phyloP scores from a whole-genome alignment of 129 eudicot species.

The Flaveria trinervia region DNA sequence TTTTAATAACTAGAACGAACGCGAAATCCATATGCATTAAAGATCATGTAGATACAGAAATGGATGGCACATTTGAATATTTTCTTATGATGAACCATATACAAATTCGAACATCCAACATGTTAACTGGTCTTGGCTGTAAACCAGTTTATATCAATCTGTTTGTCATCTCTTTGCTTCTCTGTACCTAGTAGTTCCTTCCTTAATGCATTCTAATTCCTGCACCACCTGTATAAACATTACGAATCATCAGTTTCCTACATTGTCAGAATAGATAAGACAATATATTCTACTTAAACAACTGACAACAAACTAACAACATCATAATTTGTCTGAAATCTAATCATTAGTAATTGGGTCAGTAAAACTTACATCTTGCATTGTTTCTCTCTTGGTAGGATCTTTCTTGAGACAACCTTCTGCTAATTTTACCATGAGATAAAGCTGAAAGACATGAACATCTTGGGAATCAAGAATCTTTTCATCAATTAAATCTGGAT shows the following conservation, averaged over 20 bases:
- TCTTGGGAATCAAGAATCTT: slow-evolving; percentile 57
- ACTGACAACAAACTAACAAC: not conserved
- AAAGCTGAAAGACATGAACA: slow-evolving; percentile 57
- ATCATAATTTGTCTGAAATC: not conserved
- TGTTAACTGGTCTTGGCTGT: not conserved
- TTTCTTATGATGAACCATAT: no score
- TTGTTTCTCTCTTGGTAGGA: slow-evolving; percentile 49
- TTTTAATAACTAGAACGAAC: not conserved
- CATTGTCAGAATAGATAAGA: not conserved
- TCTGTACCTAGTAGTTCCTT: slow-evolving; percentile 30
- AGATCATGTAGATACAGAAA: not conserved
- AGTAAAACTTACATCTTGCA: slow-evolving; percentile 48
- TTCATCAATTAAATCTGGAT: slow-evolving; percentile 53
- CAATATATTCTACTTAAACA: not conserved
- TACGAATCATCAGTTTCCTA: not conserved
- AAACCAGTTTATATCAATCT: not conserved
- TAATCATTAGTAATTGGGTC: not conserved
- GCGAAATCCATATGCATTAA: not conserved
- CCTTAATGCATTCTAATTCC: slow-evolving; percentile 34
- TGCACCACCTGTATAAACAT: slow-evolving; percentile 37
- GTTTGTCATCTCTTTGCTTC: slow-evolving; percentile 19
- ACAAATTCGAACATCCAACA: not conserved
- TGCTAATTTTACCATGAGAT: slow-evolving; percentile 63
- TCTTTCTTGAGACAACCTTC: slow-evolving; percentile 58
- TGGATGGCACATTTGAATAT: no score